A percentile compares a stretch with the other conserved stretches of the same genome.
Evolutionary conservation across 1,139 yeast species (phyloP).

Genomic region (Debaryomyces coudertii): DNA sequence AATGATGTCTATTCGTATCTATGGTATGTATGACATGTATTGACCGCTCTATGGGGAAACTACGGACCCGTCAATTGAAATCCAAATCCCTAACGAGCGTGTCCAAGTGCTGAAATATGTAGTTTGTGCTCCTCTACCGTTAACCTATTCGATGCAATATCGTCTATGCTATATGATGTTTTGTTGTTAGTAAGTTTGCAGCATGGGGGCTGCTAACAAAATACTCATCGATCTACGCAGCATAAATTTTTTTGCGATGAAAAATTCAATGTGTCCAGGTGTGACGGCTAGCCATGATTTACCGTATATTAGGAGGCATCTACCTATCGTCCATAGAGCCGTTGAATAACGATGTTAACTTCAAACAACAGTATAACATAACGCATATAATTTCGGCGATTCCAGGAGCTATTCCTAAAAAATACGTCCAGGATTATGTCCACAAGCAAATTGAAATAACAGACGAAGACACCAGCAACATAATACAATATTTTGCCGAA

Average conservation of each 20-base stretch:
- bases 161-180: too few relatives aligned
- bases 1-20: too few relatives aligned
- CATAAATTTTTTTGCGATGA: slow-evolving; percentile 5
- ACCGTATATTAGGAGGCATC: slow-evolving; percentile 66
- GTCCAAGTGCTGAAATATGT: too few relatives aligned
- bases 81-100: too few relatives aligned
- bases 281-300: slow-evolving; percentile 18
- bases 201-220: background rate
- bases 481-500: slow-evolving; percentile 61
- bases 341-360: slow-evolving; percentile 44
- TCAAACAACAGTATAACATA: slow-evolving; percentile 51
- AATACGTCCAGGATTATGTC: slow-evolving; percentile 49
- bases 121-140: too few relatives aligned
- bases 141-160: too few relatives aligned
- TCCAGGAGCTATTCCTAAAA: slow-evolving; percentile 61
- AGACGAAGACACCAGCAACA: slow-evolving; percentile 65
- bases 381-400: slow-evolving; percentile 72
- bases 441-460: slow-evolving; percentile 70
- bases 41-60: too few relatives aligned
- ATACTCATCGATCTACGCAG: slow-evolving; percentile 8
- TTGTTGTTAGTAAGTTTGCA: background rate
- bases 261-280: background rate
- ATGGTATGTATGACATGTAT: background rate
- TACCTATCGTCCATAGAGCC: slow-evolving; percentile 65
- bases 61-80: too few relatives aligned